Evolutionary conservation across 345 rosid species (phyloP), one percentile per base, ranked within the genome.

Genomic region (Sapria himalayana): DNA sequence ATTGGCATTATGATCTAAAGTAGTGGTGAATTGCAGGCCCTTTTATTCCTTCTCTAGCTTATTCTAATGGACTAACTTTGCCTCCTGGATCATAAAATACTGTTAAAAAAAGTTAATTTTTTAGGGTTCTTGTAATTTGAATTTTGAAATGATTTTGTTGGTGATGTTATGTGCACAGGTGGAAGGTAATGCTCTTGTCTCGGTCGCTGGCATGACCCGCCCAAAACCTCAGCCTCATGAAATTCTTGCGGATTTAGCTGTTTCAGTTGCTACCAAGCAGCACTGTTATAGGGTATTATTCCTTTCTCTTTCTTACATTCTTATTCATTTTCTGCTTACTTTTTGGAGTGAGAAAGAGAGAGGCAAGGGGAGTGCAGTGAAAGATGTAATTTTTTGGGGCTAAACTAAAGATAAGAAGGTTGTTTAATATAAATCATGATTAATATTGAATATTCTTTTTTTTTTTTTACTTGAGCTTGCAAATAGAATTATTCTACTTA

Each of bases 191-290:
- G 93, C 78, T 56, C 78, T 74, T 35, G 93, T 82, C 14, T 57
- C 82, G 2, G 93, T 82, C 39, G 80, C 94, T 56, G 55, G 81
- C 54, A 71, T 76, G 75, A 76, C 72, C 37, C 74, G 81, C 62
- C 94, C 94, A 33, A 89, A 76, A 66, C 69, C 57, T 22, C 59
- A 71, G 38, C 80, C 76, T 7, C 63, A 55, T 65, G 94, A 89
- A 64, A 25, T 50, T 50, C 68, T 76, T 46, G 70, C 94, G 14
- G 98, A 82, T 54, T 75, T 68, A 39, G 66, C 93, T 49, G 93
- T 82, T 19, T 89, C 72, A 55, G 70, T 89, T 19, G 98, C 94
- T 35, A 76, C 85, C 54, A 89, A 89, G 67, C 65, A 81, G 46
- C 94, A 78, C 48, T 67, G 80, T 63, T 86, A 66, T 60, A 54